Evolutionary conservation across 495 filamentous ascomycete species (phyloP).

Genomic region (Pyrenula aspistea): DNA sequence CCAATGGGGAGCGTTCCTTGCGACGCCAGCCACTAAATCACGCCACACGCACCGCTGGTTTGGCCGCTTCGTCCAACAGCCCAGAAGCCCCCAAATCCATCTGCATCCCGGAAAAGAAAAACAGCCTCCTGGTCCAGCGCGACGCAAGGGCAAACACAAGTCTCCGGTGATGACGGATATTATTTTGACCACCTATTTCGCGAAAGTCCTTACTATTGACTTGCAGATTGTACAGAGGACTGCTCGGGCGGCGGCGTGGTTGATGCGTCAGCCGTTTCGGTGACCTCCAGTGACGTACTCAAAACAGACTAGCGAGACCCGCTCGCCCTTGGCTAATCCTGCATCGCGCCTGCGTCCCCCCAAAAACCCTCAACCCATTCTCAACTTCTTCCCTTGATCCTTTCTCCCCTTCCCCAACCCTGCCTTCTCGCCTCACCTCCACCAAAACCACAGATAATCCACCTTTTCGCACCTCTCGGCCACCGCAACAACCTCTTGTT

Average conservation of each 20-base stretch:
- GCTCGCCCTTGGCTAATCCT: background rate
- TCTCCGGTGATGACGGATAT: too few relatives aligned
- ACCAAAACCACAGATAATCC: background rate
- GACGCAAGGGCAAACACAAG: too few relatives aligned
- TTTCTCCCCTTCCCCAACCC: background rate
- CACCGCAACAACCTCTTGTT: background rate
- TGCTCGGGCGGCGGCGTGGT: background rate
- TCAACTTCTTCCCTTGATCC: background rate
- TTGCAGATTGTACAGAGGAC: too few relatives aligned
- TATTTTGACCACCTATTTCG: too few relatives aligned
- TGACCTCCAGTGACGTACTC: background rate
- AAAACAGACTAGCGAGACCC: background rate
- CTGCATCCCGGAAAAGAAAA: too few relatives aligned
- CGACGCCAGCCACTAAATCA: background rate
- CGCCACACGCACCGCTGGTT: background rate
- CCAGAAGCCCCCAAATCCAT: background rate
- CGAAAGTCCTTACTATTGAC: too few relatives aligned
- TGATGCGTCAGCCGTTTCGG: background rate
- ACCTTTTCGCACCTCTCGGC: background rate
- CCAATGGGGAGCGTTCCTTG: background rate
- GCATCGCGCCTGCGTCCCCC: background rate
- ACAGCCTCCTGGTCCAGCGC: too few relatives aligned
- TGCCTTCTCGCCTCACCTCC: background rate
- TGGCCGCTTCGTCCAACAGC: background rate
- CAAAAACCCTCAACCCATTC: background rate